Percentiles rank a stretch among this genome's conserved stretches.
These are phyloP conservation scores for Actinomucor elegans DNA, from an alignment of 371 early-diverging fungal species.

Conservation along the genomic window DNA sequence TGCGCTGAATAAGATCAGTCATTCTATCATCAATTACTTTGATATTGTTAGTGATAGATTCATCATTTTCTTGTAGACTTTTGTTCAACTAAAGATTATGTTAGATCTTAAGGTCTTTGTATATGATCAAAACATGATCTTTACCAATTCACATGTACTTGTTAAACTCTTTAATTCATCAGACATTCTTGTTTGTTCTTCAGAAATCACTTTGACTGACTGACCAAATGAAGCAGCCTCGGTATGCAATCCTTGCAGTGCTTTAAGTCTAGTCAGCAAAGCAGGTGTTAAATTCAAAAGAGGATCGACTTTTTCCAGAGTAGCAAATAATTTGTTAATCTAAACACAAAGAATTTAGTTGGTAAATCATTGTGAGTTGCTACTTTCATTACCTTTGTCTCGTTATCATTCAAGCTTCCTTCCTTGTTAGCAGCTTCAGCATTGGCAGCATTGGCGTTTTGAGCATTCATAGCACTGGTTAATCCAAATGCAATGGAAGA, in stretches of 20 bases:
- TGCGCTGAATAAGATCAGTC: slow-evolving; percentile 62
- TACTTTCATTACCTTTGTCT: slow-evolving; percentile 25
- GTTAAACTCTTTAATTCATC: slow-evolving; percentile 70
- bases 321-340: slow-evolving; percentile 72
- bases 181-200: slow-evolving; percentile 70
- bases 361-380: slow-evolving; percentile 5
- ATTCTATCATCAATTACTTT: slow-evolving; percentile 68
- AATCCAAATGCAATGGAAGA: slow-evolving; percentile 27
- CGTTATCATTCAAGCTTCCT: slow-evolving; percentile 18
- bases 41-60: slow-evolving; percentile 64
- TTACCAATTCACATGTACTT: slow-evolving; percentile 55
- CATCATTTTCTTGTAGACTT: slow-evolving; percentile 68
- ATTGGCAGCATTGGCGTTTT: slow-evolving; percentile 1
- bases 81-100: slow-evolving; percentile 48
- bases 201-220: slow-evolving; percentile 68
- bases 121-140: neutral
- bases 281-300: slow-evolving; percentile 78
- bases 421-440: slow-evolving; percentile 14
- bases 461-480: slow-evolving; percentile 3
- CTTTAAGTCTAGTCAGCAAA: slow-evolving; percentile 77
- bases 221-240: slow-evolving; percentile 82
- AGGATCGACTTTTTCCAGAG: slow-evolving; percentile 78
- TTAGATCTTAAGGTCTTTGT: neutral
- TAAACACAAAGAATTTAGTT: slow-evolving; percentile 12
- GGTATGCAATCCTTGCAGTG: slow-evolving; percentile 76